Evolutionary conservation across 2,329 filamentous ascomycete genomes (phyloP).

Genomic region (Xylariomycetidae sp.): DNA sequence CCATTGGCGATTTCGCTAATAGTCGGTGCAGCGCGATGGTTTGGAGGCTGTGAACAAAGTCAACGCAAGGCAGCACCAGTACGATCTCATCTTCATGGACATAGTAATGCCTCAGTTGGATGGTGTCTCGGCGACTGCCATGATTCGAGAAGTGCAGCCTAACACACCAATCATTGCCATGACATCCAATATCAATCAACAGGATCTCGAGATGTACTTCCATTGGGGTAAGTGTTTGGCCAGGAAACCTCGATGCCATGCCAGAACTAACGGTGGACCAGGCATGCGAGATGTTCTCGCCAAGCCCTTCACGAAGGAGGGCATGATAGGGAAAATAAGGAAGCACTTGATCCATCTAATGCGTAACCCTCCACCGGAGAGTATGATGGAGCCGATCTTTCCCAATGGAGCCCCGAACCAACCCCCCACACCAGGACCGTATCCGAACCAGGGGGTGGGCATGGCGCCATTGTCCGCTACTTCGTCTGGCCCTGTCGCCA

Average conservation of each 20-base stretch:
- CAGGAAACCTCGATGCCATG: too few relatives aligned
- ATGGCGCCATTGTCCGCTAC: slow-evolving; percentile 27
- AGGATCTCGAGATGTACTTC: slow-evolving; percentile 97
- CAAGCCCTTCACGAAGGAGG: slow-evolving; percentile 91
- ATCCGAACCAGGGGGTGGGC: slow-evolving; percentile 28
- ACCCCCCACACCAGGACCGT: slow-evolving; percentile 27
- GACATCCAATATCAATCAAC: slow-evolving; percentile 96
- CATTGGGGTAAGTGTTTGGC: slow-evolving; percentile 87
- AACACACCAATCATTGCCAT: slow-evolving; percentile 91
- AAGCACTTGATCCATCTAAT: slow-evolving; percentile 84
- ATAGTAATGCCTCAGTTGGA: slow-evolving; percentile 98
- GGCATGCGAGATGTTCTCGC: slow-evolving; percentile 97
- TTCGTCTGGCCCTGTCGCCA: slow-evolving; percentile 32
- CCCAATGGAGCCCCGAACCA: slow-evolving; percentile 23
- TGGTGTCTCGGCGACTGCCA: slow-evolving; percentile 87
- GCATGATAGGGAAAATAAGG: slow-evolving; percentile 78
- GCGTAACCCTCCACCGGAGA: slow-evolving; percentile 53
- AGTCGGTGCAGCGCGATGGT: slow-evolving; percentile 64
- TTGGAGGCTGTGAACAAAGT: slow-evolving; percentile 89
- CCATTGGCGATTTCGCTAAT: slow-evolving; percentile 15
- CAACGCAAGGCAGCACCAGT: slow-evolving; percentile 44
- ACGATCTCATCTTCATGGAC: slow-evolving; percentile 77
- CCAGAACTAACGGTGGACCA: too few relatives aligned
- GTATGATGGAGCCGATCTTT: slow-evolving; percentile 27
- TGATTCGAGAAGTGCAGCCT: slow-evolving; percentile 82